Base-by-base conservation (phyloP, 257 asterid genomes). In the Ehretia macrophylla region DNA sequence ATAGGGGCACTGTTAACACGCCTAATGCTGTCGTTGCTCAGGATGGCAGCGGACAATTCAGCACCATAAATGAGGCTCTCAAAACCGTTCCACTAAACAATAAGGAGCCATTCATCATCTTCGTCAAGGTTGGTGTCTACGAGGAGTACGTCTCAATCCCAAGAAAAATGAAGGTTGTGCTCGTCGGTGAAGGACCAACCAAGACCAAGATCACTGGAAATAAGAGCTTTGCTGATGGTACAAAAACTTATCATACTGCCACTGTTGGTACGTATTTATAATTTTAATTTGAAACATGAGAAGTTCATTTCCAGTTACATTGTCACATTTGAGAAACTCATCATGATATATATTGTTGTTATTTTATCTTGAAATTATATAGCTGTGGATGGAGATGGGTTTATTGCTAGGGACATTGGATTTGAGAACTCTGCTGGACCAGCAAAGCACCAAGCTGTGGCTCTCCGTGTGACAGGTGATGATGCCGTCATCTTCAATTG, bases 391-490 rank as follows among this genome's bases (percentile, higher is more conserved):
- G 79, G 70, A 5, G 79, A 78, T 0, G 72, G 63, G 11, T 81
- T 82, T 56, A 21, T 73, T 9, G 85, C 75, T 5, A 77, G 48
- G 64, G 79, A 85, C 65, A 73, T 87, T 32, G 88, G 70, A 9
- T 42, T 87, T 23, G 85, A 85, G 61, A 87, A 87, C 83, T 62
- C 84, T 1, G 94, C 94, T 0, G 96, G 94, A 1, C 37, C 81
- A 0, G 55, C 17, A 0, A 74, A 67, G 22, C 74, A 73, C 65
- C 91, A 82, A 27, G 96, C 96, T 0, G 85, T 85, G 11, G 96
- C 96, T 10, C 73, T 87, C 17, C 75, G 90, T 0, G 79, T 70
- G 17, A 66, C 79, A 5, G 84, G 73, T 0, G 94, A 87, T 50
- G 16, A 59, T 0, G 63, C 73, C 40, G 62, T 85, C 50, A 32